Base-by-base conservation (phyloP, 306 rosid genomes). In the Dalbergia cochinchinensis region DNA sequence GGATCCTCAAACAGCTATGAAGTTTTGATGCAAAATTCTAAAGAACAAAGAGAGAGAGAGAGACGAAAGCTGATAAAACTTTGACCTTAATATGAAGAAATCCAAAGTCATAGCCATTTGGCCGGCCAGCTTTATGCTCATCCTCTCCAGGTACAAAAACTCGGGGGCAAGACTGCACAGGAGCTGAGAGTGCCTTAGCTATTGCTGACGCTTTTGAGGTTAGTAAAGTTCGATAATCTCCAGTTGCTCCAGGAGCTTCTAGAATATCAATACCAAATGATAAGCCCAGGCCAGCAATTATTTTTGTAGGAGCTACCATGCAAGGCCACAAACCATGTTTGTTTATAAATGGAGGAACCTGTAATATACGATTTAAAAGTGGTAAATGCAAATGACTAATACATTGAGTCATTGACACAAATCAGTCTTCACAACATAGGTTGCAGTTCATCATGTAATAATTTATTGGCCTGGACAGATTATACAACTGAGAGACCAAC, bases 271-370 rank as follows among this genome's bases (percentile, higher is more conserved):
- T 91, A 82, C 93, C 96, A 44, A 95, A 96, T 51, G 99, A 95
- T 83, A 95, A 85, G 57, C 99, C 99, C 57, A 91, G 79, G 77
- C 99, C 98, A 76, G 99, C 98, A 35, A 95, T 95, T 80, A 95
- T 92, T 86, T 95, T 95, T 15, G 99, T 92, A 60, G 98, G 99
- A 80, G 99, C 99, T 26, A 95, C 99, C 99, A 92, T 92, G 89
- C 99, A 92, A 76, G 99, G 94, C 87, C 85, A 47, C 78, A 95
- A 76, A 53, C 84, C 98, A 71, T 95, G 99, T 79, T 88, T 92
- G 55, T 89, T 61, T 64, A 77, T 77, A 85, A 95, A 95, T 57
- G 98, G 84, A 33, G 96, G 91, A 80, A 95, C 99, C 99, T 95
- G 83, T 61, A 78, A 84, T 42, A 63, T 60, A 39, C 61, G 7